Evolutionary conservation across 192 early-diverging fungal species (phyloP), one percentile per base, ranked within the genome.

Genomic region (Allomyces macrogynus): DNA sequence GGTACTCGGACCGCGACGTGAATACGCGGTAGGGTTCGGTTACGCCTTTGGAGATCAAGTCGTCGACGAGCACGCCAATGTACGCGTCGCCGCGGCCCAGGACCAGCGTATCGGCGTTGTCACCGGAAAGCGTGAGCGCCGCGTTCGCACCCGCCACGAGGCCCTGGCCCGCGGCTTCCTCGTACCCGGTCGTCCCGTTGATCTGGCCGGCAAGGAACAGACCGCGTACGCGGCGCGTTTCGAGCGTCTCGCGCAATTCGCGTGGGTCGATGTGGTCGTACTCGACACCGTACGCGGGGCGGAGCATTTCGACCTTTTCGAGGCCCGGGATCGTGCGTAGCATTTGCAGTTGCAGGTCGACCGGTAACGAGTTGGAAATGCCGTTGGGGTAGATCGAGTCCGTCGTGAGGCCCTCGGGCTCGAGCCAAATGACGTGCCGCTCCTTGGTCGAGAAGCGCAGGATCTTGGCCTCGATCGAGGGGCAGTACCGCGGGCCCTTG

Each of bases 161-260:
- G 0, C 88, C 88, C 67, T 90, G 88, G 0, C 86, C 84, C 1
- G 88, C 88, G 0, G 88, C 88, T 68, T 88, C 87, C 62, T 88
- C 88, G 66, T 88, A 90, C 7, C 88, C 88, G 0, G 88, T 90
- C 1, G 88, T 90, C n/a, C 88, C 88, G 65, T 90, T 90, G 60
- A 90, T 90, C 73, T 90, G 88, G 0, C 88, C 88, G 2, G 88
- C 88, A 69, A 90, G 74, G 69, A 80, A 90, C 32, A 90, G 70
- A 23, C 88, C 88, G 12, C 67, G 72, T 8, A 90, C 81, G 22
- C 88, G 87, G 69, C 84, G 84, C 3, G 88, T 90, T 77, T 90
- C 87, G 24, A 90, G 66, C 3, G 80, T 87, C 14, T 80, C 80
- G 67, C 78, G 71, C 43, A 90, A 74, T 69, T 90, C 88, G 27